Percentiles rank a stretch among this genome's conserved stretches.
These are phyloP conservation scores for Glycyrrhiza uralensis DNA, from an alignment of 306 rosid species.

Conservation along the genomic window DNA sequence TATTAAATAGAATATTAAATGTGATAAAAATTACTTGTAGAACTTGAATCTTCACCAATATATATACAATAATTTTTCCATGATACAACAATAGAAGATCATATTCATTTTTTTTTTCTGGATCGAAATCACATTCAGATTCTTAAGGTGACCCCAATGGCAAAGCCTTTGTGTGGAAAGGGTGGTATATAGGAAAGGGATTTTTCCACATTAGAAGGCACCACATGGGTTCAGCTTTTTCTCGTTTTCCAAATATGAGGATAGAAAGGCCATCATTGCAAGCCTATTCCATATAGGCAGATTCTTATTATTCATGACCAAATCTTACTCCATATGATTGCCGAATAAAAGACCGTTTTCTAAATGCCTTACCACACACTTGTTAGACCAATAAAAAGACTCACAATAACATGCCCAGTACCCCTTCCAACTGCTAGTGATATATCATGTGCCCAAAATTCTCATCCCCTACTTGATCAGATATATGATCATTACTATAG, in stretches of 20 bases:
- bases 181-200: background rate
- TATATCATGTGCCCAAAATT: conserved; percentile 18
- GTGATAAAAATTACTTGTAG: background rate
- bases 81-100: background rate
- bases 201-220: conserved; percentile 32
- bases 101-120: background rate
- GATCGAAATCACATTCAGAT: background rate
- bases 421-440: background rate
- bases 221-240: conserved; percentile 56
- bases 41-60: too few relatives aligned
- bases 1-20: background rate
- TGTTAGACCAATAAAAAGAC: conserved; percentile 2
- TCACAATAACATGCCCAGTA: background rate
- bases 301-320: conserved; percentile 40
- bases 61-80: too few relatives aligned
- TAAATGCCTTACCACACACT: conserved; percentile 11
- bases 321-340: conserved; percentile 57
- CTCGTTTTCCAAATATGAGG: conserved; percentile 46
- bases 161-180: background rate
- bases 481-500: conserved; percentile 20
- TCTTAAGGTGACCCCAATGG: background rate
- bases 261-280: conserved; percentile 41
- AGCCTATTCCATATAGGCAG: conserved; percentile 47
- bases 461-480: background rate
- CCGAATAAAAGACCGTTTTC: conserved; percentile 16